These are phyloP conservation scores for Yamadazyma siamensis DNA, from an alignment of 1,139 yeast genomes.

Conservation along the genomic window DNA sequence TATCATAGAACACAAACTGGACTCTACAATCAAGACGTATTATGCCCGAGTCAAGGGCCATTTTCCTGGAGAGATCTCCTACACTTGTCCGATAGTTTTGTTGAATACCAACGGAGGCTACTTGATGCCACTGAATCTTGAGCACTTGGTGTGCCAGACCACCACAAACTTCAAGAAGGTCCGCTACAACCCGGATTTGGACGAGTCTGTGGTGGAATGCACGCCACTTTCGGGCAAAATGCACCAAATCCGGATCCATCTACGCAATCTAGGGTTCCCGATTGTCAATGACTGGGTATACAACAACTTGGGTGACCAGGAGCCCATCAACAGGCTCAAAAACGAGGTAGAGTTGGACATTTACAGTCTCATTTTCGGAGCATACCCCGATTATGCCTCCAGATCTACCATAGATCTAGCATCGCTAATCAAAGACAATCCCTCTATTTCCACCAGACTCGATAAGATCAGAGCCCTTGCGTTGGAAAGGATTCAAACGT, in stretches of 20 bases:
- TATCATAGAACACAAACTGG: conserved; percentile 29
- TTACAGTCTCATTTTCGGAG: conserved; percentile 20
- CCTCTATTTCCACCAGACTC: conserved; percentile 5
- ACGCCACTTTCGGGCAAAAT: conserved; percentile 71
- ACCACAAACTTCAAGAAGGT: conserved; percentile 31
- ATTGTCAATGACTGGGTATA: conserved; percentile 68
- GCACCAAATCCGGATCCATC: conserved; percentile 76
- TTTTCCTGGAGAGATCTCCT: conserved; percentile 39
- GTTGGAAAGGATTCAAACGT: conserved; percentile 16
- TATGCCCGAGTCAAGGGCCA: conserved; percentile 61
- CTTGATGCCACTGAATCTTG: conserved; percentile 28
- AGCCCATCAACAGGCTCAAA: conserved; percentile 16
- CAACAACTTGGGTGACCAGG: conserved; percentile 16
- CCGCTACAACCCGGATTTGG: conserved; percentile 17
- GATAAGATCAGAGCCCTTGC: conserved; percentile 8
- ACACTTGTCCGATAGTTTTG: conserved; percentile 35
- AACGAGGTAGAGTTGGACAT: conserved; percentile 26
- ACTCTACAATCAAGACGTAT: conserved; percentile 45
- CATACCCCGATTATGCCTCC: conserved; percentile 11
- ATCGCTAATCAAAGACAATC: conserved; percentile 3
- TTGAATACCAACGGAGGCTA: conserved; percentile 36
- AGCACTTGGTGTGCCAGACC: conserved; percentile 26
- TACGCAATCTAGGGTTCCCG: conserved; percentile 63
- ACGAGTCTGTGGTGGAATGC: conserved; percentile 61
- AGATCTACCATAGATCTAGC: conserved; percentile 5